phyloP scores from a whole-genome alignment of 495 filamentous ascomycete species.

The Clavariopsis aquatica region DNA sequence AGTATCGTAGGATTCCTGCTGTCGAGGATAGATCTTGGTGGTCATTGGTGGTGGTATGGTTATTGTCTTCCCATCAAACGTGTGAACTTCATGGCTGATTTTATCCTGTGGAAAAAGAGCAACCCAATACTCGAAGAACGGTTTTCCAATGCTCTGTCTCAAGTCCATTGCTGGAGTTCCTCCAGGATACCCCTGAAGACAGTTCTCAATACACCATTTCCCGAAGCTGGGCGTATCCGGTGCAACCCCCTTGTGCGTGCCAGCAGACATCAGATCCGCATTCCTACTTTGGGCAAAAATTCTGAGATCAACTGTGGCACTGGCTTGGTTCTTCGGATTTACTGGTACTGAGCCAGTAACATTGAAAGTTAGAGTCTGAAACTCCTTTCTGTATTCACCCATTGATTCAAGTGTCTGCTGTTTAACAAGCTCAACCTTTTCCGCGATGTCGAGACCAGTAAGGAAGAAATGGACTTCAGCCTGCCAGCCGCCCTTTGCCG shows the following conservation, averaged over 20 bases:
- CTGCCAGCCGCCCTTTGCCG: conserved; percentile 51
- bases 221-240: conserved; percentile 39
- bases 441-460: conserved; percentile 49
- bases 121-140: conserved; percentile 35
- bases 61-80: conserved; percentile 39
- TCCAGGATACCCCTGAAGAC: conserved; percentile 26
- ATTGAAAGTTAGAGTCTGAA: conserved; percentile 36
- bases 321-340: conserved; percentile 41
- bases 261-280: conserved; percentile 21
- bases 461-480: conserved; percentile 44
- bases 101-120: conserved; percentile 38
- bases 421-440: conserved; percentile 50
- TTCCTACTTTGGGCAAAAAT: conserved; percentile 42
- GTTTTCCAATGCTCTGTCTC: conserved; percentile 14
- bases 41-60: not conserved
- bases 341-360: conserved; percentile 40
- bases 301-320: conserved; percentile 40
- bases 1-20: conserved; percentile 41
- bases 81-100: conserved; percentile 34
- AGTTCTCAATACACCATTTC: conserved; percentile 38
- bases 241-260: conserved; percentile 22
- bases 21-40: not conserved
- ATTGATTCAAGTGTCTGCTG: conserved; percentile 43
- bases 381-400: conserved; percentile 27
- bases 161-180: conserved; percentile 17